phyloP scores from a whole-genome alignment of 139 green algal genomes.

The Mesostigma viride region DNA sequence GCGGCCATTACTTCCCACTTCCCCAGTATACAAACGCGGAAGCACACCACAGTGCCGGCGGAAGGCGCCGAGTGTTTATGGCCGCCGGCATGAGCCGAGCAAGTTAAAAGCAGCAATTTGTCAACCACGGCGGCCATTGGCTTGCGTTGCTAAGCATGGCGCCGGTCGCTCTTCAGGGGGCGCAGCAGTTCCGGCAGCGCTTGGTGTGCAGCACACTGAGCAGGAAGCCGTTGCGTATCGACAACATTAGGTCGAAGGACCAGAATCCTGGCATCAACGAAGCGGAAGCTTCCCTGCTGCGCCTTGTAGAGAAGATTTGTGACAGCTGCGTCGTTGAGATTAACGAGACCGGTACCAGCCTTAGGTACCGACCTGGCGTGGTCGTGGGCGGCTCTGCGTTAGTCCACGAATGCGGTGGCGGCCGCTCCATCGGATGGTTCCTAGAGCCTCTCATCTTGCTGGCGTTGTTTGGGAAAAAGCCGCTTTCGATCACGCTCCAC shows the following conservation, averaged over 20 bases:
- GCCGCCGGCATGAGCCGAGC: too few relatives aligned
- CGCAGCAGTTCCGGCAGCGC: slow-evolving; percentile 62
- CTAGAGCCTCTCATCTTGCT: slow-evolving; percentile 79
- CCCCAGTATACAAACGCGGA: too few relatives aligned
- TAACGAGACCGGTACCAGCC: slow-evolving; percentile 85
- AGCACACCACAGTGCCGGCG: too few relatives aligned
- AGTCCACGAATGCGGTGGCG: slow-evolving; percentile 74
- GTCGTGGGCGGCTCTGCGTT: slow-evolving; percentile 54
- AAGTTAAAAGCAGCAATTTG: too few relatives aligned
- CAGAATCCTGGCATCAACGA: slow-evolving; percentile 68
- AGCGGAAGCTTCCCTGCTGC: slow-evolving; percentile 81
- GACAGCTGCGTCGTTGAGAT: slow-evolving; percentile 91
- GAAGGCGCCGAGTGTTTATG: too few relatives aligned
- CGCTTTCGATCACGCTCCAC: slow-evolving; percentile 20
- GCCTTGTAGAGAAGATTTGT: slow-evolving; percentile 89
- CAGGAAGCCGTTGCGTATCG: slow-evolving; percentile 67
- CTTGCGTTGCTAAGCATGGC: too few relatives aligned
- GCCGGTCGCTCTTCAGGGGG: too few relatives aligned
- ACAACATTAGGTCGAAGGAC: slow-evolving; percentile 72
- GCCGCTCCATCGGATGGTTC: slow-evolving; percentile 79
- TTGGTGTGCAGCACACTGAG: slow-evolving; percentile 71
- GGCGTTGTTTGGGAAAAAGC: slow-evolving; percentile 81
- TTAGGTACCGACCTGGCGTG: slow-evolving; percentile 81
- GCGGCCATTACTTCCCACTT: too few relatives aligned
- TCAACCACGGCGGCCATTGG: too few relatives aligned